Percentiles rank a stretch among this genome's conserved stretches.
Conservation (phyloP, 371 early-diverging fungal species). For the Apophysomyces elegans region DNA sequence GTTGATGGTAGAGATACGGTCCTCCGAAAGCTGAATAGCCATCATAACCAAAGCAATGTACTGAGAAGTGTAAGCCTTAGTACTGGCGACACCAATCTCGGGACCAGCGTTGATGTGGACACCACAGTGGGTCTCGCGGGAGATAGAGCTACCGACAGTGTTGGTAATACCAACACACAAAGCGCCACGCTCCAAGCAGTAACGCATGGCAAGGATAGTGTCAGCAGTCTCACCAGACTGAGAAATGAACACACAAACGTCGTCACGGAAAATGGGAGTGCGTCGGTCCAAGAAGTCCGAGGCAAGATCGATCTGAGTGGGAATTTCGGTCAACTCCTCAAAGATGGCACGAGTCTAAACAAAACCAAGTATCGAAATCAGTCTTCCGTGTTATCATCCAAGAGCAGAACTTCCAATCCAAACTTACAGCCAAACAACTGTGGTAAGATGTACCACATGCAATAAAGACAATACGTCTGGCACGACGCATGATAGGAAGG, state of each 20-base stretch:
- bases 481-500: slow-evolving; percentile 89
- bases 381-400: background rate
- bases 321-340: slow-evolving; percentile 97
- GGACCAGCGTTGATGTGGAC: slow-evolving; percentile 99
- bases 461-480: slow-evolving; percentile 93
- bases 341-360: slow-evolving; percentile 89
- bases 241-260: slow-evolving; percentile 97
- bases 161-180: slow-evolving; percentile 98
- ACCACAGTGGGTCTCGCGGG: slow-evolving; percentile 98
- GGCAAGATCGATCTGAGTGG: slow-evolving; percentile 90
- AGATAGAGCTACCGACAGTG: slow-evolving; percentile 95
- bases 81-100: slow-evolving; percentile 98
- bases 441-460: slow-evolving; percentile 99
- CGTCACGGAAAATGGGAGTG: slow-evolving; percentile 96
- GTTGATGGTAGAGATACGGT: slow-evolving; percentile 80
- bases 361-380: background rate
- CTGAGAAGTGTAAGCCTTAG: slow-evolving; percentile 99
- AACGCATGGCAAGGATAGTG: slow-evolving; percentile 95
- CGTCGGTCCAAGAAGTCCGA: slow-evolving; percentile 95
- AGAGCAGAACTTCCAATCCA: background rate
- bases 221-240: slow-evolving; percentile 99
- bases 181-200: slow-evolving; percentile 96
- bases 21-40: slow-evolving; percentile 93
- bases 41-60: slow-evolving; percentile 96
- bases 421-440: slow-evolving; percentile 83